Evolutionary conservation across 345 rosid species (phyloP), one percentile per base, ranked within the genome.

Genomic region (Aethionema arabicum): DNA sequence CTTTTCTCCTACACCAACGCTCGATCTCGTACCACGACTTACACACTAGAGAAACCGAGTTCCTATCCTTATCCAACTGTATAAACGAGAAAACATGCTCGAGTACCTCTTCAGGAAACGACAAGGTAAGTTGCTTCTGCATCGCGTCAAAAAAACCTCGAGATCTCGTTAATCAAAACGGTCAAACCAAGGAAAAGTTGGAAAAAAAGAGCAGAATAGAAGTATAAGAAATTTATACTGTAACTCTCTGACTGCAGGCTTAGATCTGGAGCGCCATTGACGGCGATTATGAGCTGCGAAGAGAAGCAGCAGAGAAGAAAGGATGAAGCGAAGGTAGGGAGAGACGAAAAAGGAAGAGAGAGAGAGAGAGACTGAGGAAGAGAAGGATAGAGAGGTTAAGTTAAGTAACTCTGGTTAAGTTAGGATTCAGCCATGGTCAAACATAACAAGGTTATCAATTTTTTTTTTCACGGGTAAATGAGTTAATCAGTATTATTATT

Each of bases 1-100:
- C 77, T 69, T 77, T 74, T 70, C 73, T 66, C 80, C 98, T 56
- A 49, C 86, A 82, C 86, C 87, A 81, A 30, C 96, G 75, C 72
- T 92, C 96, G 68, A 85, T 72, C 76, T 82, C 95, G 76, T 83
- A 77, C 98, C 98, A 92, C 44, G 95, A 85, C 78, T 83, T 92
- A 80, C 98, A 86, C 14, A 92, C 98, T 59, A 80, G 36, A 5
- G 98, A 92, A 5, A 85, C 77, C 15, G 90, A 65, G 83, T 87
- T 92, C 59, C 96, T 67, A 83, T 92, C 96, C 56, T 76, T 80
- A 45, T 85, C 84, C 46, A 63, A 31, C 16, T 65, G 69, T 35
- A 92, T 74, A 72, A 88, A 92, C 27, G 89, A 82, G 76, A 88
- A 83, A 9, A 89, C 92, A 52, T 87, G 96, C 78, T 88, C 95